A percentile compares a stretch with the other conserved stretches of the same genome.
Evolutionary conservation across 2,329 filamentous ascomycete genomes (phyloP).

Genomic region (Xylariaceae sp.): DNA sequence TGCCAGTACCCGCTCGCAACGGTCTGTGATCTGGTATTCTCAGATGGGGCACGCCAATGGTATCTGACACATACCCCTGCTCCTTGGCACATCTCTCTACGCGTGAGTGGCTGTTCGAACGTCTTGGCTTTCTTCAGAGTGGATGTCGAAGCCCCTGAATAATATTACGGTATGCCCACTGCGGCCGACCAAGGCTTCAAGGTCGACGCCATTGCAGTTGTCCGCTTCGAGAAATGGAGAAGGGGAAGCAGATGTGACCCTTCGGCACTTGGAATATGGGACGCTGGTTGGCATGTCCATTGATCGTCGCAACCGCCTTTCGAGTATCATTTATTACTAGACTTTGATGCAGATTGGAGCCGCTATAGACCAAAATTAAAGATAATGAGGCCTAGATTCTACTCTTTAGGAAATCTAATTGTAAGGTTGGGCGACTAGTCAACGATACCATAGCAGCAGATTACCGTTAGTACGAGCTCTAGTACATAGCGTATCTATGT

Average conservation of each 20-base stretch:
- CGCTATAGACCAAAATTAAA: too few species aligned
- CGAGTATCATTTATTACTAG: too few species aligned
- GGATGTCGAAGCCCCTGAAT: constrained; percentile 37
- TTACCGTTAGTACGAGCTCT: too few species aligned
- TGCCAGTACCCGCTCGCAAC: constrained; percentile 34
- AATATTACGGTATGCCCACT: too few species aligned
- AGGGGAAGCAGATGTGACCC: constrained; percentile 24
- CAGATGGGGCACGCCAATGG: constrained; percentile 42
- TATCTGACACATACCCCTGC: constrained; percentile 45
- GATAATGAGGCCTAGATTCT: too few species aligned
- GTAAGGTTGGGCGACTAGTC: too few species aligned
- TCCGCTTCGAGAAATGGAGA: constrained; percentile 9
- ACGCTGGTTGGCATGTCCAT: constrained; percentile 20
- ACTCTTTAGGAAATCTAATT: too few species aligned
- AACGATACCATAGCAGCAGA: too few species aligned
- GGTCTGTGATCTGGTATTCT: constrained; percentile 30
- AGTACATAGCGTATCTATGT: too few species aligned
- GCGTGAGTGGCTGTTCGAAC: constrained; percentile 31
- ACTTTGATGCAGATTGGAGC: too few species aligned
- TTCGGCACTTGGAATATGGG: constrained; percentile 25
- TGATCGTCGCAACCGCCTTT: constrained; percentile 27
- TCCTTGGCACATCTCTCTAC: constrained; percentile 28
- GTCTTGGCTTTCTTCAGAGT: constrained; percentile 28
- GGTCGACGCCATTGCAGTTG: constrained; percentile 27
- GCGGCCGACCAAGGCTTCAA: constrained; percentile 22